These are phyloP conservation scores for Podaxis sp. DNA, from an alignment of 768 basidiomycete species.

Conservation along the genomic window DNA sequence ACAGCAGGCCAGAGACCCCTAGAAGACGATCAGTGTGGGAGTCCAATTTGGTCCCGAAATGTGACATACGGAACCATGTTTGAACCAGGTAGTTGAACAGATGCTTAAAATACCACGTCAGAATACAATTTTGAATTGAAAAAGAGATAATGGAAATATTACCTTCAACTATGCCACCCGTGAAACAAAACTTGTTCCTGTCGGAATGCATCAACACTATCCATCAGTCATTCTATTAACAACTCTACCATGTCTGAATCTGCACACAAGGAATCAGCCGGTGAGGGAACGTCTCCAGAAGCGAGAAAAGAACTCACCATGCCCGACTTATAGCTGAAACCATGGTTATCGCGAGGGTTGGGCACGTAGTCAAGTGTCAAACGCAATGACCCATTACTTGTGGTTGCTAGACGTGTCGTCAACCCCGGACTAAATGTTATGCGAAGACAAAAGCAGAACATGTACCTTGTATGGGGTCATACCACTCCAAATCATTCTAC, in stretches of 20 bases:
- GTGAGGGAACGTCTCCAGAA: constrained; percentile 28
- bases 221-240: not conserved
- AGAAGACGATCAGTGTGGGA: not conserved
- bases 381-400: constrained; percentile 72
- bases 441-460: constrained; percentile 1
- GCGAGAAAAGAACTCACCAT: constrained; percentile 26
- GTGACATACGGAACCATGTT: constrained; percentile 39
- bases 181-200: constrained; percentile 97
- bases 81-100: constrained; percentile 71
- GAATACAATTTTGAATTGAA: no score
- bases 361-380: constrained; percentile 72
- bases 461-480: constrained; percentile 60
- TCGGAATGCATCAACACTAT: constrained; percentile 49
- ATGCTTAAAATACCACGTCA: constrained; percentile 32
- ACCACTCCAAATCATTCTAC: constrained; percentile 81
- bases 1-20: constrained; percentile 79
- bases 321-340: constrained; percentile 84
- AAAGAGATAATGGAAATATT: not conserved
- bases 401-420: constrained; percentile 53
- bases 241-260: constrained; percentile 22
- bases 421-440: not conserved
- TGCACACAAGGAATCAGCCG: constrained; percentile 28
- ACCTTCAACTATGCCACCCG: constrained; percentile 82
- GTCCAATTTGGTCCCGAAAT: not conserved
- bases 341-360: constrained; percentile 45